These are phyloP conservation scores for Colletotrichum gloeosporioides DNA, from an alignment of 2,329 filamentous ascomycete species.

Conservation along the genomic window DNA sequence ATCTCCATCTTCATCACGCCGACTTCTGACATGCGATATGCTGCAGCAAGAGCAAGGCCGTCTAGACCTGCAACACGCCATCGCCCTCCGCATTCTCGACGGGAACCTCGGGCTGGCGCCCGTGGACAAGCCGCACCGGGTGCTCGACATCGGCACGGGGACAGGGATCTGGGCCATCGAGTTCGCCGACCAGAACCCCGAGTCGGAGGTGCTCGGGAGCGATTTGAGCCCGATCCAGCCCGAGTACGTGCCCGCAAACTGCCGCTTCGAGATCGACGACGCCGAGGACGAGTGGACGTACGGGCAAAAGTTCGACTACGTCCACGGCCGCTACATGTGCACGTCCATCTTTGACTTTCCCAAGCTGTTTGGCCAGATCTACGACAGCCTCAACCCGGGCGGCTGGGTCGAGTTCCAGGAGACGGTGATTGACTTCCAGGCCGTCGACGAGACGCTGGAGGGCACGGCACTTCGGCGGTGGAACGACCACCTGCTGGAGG, in stretches of 20 bases:
- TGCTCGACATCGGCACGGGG: conserved; percentile 31
- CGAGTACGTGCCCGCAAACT: conserved; percentile 41
- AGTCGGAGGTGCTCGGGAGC: conserved; percentile 38
- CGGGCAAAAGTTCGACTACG: conserved; percentile 9
- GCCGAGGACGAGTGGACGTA: conserved; percentile 29
- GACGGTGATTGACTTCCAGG: conserved; percentile 74
- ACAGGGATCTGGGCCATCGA: conserved; percentile 40
- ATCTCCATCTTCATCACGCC: not conserved
- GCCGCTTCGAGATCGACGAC: conserved; percentile 45
- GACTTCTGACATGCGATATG: not conserved
- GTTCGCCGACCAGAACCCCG: conserved; percentile 42
- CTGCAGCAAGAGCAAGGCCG: conserved; percentile 39
- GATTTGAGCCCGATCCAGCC: conserved; percentile 47
- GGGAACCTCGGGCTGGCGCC: not conserved
- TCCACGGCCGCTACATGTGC: conserved; percentile 28
- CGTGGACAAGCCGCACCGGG: not conserved
- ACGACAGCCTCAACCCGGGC: conserved; percentile 41
- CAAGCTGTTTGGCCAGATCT: conserved; percentile 38
- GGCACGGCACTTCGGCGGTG: conserved; percentile 34
- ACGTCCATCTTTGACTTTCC: conserved; percentile 39
- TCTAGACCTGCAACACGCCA: conserved; percentile 45
- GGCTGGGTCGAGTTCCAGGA: conserved; percentile 53
- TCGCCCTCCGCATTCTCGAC: conserved; percentile 25
- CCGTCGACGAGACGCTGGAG: conserved; percentile 49
- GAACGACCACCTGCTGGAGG: conserved; percentile 38